Percentiles rank a stretch among this genome's conserved stretches.
These are phyloP conservation scores for Plasmodium cynomolgi DNA, from an alignment of 169 alveolate species.

Conservation along the genomic window DNA sequence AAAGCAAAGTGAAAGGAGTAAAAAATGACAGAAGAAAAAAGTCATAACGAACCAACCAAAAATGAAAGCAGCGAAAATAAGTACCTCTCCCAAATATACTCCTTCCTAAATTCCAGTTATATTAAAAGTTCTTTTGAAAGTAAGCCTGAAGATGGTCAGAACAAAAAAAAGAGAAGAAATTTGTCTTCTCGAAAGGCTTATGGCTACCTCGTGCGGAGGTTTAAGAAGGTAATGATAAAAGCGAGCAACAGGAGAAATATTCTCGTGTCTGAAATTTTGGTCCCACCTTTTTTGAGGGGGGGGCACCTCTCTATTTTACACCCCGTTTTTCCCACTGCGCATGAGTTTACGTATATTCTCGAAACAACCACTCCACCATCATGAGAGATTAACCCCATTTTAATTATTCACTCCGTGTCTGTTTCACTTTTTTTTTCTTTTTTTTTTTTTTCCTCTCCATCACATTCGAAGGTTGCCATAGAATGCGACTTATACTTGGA, in stretches of 20 bases:
- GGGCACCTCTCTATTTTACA: background rate
- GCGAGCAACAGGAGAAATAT: background rate
- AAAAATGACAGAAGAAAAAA: slow-evolving; percentile 62
- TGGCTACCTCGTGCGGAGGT: slow-evolving; percentile 25
- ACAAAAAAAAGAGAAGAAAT: slow-evolving; percentile 23
- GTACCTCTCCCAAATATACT: slow-evolving; percentile 62
- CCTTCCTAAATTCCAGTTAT: slow-evolving; percentile 71
- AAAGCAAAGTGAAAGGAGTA: slow-evolving; percentile 30
- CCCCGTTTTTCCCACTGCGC: background rate
- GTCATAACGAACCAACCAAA: slow-evolving; percentile 35
- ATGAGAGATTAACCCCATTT: background rate
- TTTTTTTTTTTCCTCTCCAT: slow-evolving; percentile 1
- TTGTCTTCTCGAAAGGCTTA: slow-evolving; percentile 56
- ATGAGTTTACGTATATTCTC: background rate
- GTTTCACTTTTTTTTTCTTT: background rate
- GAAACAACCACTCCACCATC: background rate
- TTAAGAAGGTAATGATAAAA: slow-evolving; percentile 27
- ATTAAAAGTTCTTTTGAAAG: slow-evolving; percentile 34
- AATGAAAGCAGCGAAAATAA: slow-evolving; percentile 64
- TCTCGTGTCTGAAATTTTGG: background rate
- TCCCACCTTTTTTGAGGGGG: background rate
- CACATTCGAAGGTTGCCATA: slow-evolving; percentile 31
- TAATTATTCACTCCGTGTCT: background rate
- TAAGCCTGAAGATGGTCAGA: slow-evolving; percentile 30
- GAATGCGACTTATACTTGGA: slow-evolving; percentile 63